Evolutionary conservation across 1,284 basidiomycete species (phyloP).

Genomic region (Leccinum griseonigrum): DNA sequence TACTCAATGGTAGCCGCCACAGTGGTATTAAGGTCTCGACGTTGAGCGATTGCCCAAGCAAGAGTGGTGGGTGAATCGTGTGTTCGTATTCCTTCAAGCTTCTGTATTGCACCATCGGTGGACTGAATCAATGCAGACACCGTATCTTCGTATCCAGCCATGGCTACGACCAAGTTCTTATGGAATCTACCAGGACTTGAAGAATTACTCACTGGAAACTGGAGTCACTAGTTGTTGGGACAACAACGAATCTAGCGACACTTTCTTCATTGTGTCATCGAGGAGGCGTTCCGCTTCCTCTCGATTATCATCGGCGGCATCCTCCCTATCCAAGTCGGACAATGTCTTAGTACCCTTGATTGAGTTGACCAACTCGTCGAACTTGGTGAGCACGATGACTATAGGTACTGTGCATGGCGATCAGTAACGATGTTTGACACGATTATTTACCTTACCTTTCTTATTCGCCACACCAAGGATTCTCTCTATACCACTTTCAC

Average conservation of each 20-base stretch:
- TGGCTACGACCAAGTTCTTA: neutral
- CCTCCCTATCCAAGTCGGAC: neutral
- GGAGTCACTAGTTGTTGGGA: conserved; percentile 5
- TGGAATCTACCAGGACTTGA: neutral
- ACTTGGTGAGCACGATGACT: conserved; percentile 7
- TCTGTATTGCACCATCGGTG: conserved; percentile 4
- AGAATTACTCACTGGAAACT: conserved; percentile 2
- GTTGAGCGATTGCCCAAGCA: conserved; percentile 7
- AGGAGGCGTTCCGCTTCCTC: conserved; percentile 1
- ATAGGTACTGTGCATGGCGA: neutral
- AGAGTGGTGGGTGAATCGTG: conserved; percentile 4
- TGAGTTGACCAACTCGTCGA: conserved; percentile 3
- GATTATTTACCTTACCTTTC: neutral
- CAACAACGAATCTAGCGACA: conserved; percentile 6
- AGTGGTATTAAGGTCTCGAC: conserved; percentile 2
- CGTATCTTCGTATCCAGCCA: conserved; percentile 1
- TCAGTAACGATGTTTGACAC: neutral
- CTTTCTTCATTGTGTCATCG: conserved; percentile 1
- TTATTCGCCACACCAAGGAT: conserved; percentile 7
- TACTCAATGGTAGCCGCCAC: conserved; percentile 4
- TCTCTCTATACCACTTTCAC: conserved; percentile 7
- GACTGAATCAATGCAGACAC: conserved; percentile 5
- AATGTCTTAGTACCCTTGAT: neutral
- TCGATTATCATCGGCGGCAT: neutral
- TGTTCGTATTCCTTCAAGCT: neutral